These are phyloP conservation scores for Paraphysoderma sedebokerense DNA, from an alignment of 371 early-diverging fungal genomes.

Conservation along the genomic window DNA sequence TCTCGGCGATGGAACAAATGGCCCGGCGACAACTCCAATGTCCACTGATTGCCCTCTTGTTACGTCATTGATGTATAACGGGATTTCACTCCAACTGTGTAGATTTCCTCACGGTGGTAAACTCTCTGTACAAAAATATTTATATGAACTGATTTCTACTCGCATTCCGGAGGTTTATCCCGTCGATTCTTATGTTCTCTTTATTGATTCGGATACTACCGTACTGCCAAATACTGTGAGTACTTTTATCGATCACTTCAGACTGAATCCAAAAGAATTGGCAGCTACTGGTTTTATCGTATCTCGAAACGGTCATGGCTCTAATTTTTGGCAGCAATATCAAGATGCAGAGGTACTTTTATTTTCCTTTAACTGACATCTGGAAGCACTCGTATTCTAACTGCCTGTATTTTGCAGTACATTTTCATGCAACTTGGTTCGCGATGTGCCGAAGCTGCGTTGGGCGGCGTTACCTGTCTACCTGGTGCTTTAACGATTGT, in stretches of 20 bases:
- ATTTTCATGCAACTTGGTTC: neutral
- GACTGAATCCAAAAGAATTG: conserved; percentile 5
- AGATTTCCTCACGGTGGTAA: conserved; percentile 22
- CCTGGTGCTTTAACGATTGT: conserved; percentile 22
- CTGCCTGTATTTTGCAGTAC: too few relatives aligned
- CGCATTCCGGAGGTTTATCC: conserved; percentile 3
- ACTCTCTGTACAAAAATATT: conserved; percentile 13
- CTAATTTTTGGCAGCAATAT: conserved; percentile 9
- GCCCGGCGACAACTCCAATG: too few relatives aligned
- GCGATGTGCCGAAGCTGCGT: conserved; percentile 10
- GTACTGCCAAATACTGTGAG: conserved; percentile 10
- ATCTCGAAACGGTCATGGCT: neutral
- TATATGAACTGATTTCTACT: neutral
- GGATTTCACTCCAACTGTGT: conserved; percentile 11
- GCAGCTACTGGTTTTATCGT: conserved; percentile 13
- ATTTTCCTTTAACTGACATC: neutral
- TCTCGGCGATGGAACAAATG: too few relatives aligned
- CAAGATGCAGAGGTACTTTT: conserved; percentile 24
- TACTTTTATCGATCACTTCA: conserved; percentile 13
- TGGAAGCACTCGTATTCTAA: conserved; percentile 1
- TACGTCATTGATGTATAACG: conserved; percentile 7
- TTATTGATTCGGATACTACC: conserved; percentile 23
- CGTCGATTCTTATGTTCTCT: conserved; percentile 15
- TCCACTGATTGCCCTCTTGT: too few relatives aligned
- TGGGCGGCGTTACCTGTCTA: conserved; percentile 17